Evolutionary conservation across 2,329 filamentous ascomycete species (phyloP).

Genomic region (Aureobasidium subglaciale): DNA sequence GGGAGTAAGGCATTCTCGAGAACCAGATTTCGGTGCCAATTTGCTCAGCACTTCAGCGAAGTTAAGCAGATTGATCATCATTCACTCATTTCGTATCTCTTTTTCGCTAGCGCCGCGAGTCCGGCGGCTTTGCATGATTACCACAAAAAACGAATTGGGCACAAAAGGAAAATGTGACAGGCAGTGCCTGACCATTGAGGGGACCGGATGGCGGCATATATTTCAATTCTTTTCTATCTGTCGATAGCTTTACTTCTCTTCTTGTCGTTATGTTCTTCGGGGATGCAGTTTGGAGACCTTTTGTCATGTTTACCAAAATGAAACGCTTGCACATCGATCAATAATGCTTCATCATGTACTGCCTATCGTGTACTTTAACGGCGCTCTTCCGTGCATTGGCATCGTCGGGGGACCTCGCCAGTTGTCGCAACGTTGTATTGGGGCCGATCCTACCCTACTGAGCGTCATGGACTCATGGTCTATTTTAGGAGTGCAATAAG

Average conservation of each 20-base stretch:
- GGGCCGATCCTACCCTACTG: not conserved
- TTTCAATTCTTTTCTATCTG: conserved; percentile 15
- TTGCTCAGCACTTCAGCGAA: conserved; percentile 11
- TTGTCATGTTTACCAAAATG: not conserved
- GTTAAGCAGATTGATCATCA: conserved; percentile 3
- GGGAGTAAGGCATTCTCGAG: conserved; percentile 22
- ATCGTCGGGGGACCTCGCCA: not conserved
- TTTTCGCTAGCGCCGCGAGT: conserved; percentile 14
- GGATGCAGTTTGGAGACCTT: not conserved
- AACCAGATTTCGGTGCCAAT: not conserved
- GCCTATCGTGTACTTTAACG: not conserved
- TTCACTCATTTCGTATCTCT: conserved; percentile 14
- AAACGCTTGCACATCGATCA: not conserved
- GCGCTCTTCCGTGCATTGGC: not conserved
- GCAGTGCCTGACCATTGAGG: conserved; percentile 11
- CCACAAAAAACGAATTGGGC: conserved; percentile 5
- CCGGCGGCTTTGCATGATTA: conserved; percentile 14
- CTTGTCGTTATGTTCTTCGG: conserved; percentile 11
- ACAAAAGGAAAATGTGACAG: conserved; percentile 11
- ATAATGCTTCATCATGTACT: not conserved
- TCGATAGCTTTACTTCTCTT: conserved; percentile 14
- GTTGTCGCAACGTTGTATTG: conserved; percentile 1
- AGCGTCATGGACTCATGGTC: not conserved
- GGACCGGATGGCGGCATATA: not conserved
- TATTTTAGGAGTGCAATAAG: conserved; percentile 9